Percentiles rank a stretch among this genome's conserved stretches.
Conservation (phyloP, 176 grass and related monocot species). For the Oryza meridionalis region DNA sequence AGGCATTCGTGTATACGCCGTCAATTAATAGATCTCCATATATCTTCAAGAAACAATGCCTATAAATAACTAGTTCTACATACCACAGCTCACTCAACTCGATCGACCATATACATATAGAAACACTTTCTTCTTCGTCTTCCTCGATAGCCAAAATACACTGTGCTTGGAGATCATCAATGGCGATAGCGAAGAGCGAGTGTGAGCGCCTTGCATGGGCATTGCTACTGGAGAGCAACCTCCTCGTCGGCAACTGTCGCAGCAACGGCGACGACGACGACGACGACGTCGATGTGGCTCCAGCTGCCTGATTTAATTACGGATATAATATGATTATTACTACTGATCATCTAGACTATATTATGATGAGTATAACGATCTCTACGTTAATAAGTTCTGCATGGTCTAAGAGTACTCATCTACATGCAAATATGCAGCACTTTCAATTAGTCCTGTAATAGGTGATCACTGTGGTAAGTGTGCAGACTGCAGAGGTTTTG, state of each 20-base stretch:
- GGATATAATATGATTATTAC: background rate
- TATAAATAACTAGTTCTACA: slow-evolving; percentile 22
- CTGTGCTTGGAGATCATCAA: background rate
- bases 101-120: background rate
- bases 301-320: slow-evolving; percentile 31
- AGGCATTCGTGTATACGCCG: too few relatives aligned
- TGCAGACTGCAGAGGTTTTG: background rate
- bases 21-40: background rate
- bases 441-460: too few relatives aligned
- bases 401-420: background rate
- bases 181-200: slow-evolving; percentile 16
- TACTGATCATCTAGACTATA: background rate
- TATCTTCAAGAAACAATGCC: background rate
- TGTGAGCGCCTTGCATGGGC: background rate
- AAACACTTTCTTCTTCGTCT: background rate
- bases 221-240: slow-evolving; percentile 14
- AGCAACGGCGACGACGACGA: slow-evolving; percentile 41
- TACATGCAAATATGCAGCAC: background rate
- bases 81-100: background rate
- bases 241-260: background rate
- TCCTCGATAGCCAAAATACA: background rate
- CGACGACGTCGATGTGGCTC: slow-evolving; percentile 46
- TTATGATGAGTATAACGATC: too few relatives aligned
- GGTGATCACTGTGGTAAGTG: background rate
- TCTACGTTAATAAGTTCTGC: background rate